These are phyloP conservation scores for Haematococcus sp. DNA, from an alignment of 139 green algal genomes.

Conservation along the genomic window DNA sequence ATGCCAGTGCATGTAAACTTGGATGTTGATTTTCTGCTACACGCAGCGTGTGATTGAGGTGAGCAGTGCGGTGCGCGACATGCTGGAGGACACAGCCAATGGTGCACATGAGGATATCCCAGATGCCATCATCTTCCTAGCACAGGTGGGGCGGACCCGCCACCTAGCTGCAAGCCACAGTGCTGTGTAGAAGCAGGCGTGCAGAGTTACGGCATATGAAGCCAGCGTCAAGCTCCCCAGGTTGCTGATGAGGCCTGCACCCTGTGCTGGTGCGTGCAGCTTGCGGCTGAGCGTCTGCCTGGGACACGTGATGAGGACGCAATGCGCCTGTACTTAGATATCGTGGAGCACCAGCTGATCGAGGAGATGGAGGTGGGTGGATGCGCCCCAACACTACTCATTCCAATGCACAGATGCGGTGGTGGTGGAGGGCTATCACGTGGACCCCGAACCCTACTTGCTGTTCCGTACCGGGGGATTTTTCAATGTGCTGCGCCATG, in stretches of 20 bases:
- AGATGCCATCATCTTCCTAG: slow-evolving; percentile 22
- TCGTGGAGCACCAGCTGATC: slow-evolving; percentile 20
- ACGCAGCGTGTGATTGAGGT: slow-evolving; percentile 31
- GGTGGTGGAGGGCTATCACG: too few species aligned
- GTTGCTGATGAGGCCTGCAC: too few species aligned
- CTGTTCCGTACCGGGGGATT: too few species aligned
- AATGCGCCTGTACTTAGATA: slow-evolving; percentile 28
- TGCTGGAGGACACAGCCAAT: slow-evolving; percentile 21
- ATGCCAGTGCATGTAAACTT: too few species aligned
- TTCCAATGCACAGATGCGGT: too few species aligned
- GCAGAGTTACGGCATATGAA: not conserved
- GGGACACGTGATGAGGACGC: slow-evolving; percentile 28
- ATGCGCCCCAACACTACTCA: too few species aligned
- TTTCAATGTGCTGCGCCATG: not conserved
- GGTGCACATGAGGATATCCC: slow-evolving; percentile 6
- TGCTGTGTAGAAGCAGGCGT: not conserved
- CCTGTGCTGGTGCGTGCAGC: not conserved
- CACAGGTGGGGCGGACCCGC: not conserved
- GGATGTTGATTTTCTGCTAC: not conserved
- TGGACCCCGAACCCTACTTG: too few species aligned
- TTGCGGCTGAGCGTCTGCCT: slow-evolving; percentile 28
- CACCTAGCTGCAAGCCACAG: too few species aligned
- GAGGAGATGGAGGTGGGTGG: slow-evolving; percentile 18
- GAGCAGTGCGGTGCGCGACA: slow-evolving; percentile 13
- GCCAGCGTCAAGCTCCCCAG: too few species aligned